Evolutionary conservation across 805 yeast species (phyloP).

Genomic region (Aciculoconidium aculeatum): DNA sequence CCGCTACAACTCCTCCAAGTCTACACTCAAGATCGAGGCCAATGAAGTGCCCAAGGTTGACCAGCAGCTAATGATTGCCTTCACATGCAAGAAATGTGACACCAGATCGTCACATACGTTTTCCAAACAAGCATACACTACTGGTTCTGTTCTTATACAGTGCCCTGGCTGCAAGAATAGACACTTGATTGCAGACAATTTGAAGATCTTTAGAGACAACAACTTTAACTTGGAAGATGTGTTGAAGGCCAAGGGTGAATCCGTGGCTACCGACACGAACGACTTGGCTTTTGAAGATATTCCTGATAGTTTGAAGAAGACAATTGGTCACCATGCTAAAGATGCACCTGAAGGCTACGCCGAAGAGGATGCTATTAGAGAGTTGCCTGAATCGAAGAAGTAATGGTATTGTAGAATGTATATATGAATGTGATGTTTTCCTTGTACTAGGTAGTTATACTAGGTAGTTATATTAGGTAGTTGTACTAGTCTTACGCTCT

Average conservation of each 20-base stretch:
- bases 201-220: conserved; percentile 71
- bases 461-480: neutral
- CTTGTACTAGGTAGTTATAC: too few species aligned
- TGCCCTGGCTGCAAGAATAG: conserved; percentile 89
- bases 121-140: conserved; percentile 84
- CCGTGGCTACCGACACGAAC: conserved; percentile 54
- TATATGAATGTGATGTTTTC: too few species aligned
- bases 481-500: neutral
- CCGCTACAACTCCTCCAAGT: too few species aligned
- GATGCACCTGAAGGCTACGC: conserved; percentile 51
- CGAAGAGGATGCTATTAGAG: conserved; percentile 8
- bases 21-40: conserved; percentile 54
- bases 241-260: conserved; percentile 68
- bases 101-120: conserved; percentile 84
- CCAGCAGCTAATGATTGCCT: conserved; percentile 80
- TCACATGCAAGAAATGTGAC: conserved; percentile 85
- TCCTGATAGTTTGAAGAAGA: conserved; percentile 46
- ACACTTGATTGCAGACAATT: conserved; percentile 79
- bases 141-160: conserved; percentile 81
- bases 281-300: conserved; percentile 69
- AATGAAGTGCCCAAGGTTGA: too few species aligned
- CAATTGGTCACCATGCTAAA: conserved; percentile 62
- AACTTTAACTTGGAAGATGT: conserved; percentile 77
- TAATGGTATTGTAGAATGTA: too few species aligned
- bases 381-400: conserved; percentile 4